Conservation (phyloP, 2,329 filamentous ascomycete species). For the Alternaria arbusti region DNA sequence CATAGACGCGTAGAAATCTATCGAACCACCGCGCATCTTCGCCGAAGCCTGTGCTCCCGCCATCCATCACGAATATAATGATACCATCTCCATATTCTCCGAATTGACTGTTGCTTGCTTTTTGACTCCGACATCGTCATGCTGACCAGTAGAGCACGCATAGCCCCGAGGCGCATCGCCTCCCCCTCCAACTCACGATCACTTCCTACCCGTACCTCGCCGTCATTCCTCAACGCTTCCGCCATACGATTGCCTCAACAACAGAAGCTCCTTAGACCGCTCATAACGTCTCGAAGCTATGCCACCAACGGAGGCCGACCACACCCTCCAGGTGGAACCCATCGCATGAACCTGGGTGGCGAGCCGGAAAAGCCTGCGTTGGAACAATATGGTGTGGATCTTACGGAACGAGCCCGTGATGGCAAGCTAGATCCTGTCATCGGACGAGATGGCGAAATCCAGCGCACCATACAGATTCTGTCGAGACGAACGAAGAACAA, state of each 20-base stretch:
- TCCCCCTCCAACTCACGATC: slow-evolving; percentile 19
- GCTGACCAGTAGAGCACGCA: slow-evolving; percentile 45
- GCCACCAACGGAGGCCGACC: slow-evolving; percentile 68
- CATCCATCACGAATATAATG: slow-evolving; percentile 32
- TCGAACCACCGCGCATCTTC: slow-evolving; percentile 34
- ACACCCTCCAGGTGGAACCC: slow-evolving; percentile 88
- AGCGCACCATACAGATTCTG: slow-evolving; percentile 91
- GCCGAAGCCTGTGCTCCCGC: slow-evolving; percentile 26
- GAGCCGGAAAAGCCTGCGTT: slow-evolving; percentile 82
- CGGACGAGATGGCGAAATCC: slow-evolving; percentile 88
- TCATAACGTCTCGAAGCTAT: slow-evolving; percentile 59
- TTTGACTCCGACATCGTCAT: slow-evolving; percentile 28
- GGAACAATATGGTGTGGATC: slow-evolving; percentile 88
- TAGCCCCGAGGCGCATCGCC: slow-evolving; percentile 45
- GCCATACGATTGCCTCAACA: slow-evolving; percentile 5
- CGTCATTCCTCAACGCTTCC: slow-evolving; percentile 33
- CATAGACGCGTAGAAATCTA: slow-evolving; percentile 21
- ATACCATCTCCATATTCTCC: slow-evolving; percentile 11
- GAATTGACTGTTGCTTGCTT: slow-evolving; percentile 2
- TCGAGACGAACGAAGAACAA: slow-evolving; percentile 95
- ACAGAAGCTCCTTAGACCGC: slow-evolving; percentile 42
- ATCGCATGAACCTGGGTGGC: slow-evolving; percentile 87
- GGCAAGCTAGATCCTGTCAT: slow-evolving; percentile 97
- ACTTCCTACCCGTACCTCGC: slow-evolving; percentile 22
- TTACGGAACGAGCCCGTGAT: slow-evolving; percentile 82